Conservation (phyloP, 2,329 filamentous ascomycete species). For the Neofusicoccum ribis region DNA sequence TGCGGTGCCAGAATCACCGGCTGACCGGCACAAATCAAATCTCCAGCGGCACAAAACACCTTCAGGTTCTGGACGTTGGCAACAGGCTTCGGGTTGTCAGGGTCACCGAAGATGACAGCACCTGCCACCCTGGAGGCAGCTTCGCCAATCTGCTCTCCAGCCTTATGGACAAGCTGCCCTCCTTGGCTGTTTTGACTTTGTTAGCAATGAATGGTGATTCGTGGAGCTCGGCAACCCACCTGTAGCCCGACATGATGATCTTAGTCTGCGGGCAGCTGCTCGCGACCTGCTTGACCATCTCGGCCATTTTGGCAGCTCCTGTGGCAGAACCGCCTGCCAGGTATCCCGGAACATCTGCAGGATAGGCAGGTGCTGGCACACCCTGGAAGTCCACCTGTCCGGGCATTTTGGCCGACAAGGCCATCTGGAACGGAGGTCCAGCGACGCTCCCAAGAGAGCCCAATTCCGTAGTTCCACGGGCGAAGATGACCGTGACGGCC, state of each 20-base stretch:
- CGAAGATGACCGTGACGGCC: slow-evolving; percentile 56
- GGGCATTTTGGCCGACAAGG: slow-evolving; percentile 45
- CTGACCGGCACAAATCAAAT: slow-evolving; percentile 37
- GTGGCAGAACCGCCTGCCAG: slow-evolving; percentile 47
- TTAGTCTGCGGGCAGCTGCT: slow-evolving; percentile 48
- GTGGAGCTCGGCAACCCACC: slow-evolving; percentile 27
- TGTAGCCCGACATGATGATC: slow-evolving; percentile 51
- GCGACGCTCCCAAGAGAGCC: slow-evolving; percentile 54
- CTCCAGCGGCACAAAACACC: slow-evolving; percentile 36
- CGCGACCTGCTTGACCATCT: slow-evolving; percentile 39
- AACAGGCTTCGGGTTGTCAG: slow-evolving; percentile 36
- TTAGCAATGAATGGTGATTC: neutral
- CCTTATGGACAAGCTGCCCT: slow-evolving; percentile 48
- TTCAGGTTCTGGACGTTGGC: slow-evolving; percentile 35
- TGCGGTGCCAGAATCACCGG: slow-evolving; percentile 34
- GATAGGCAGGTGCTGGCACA: slow-evolving; percentile 50
- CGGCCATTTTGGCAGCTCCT: slow-evolving; percentile 49
- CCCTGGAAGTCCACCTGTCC: slow-evolving; percentile 50
- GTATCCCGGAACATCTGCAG: slow-evolving; percentile 48
- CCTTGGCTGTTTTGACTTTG: slow-evolving; percentile 32
- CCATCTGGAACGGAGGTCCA: slow-evolving; percentile 54
- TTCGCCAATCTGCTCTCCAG: slow-evolving; percentile 26
- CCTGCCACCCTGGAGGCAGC: neutral
- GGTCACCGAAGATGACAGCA: slow-evolving; percentile 32
- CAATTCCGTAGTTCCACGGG: slow-evolving; percentile 54